phyloP scores from a whole-genome alignment of 177 flowering plant species.

The Vitis hybrid region DNA sequence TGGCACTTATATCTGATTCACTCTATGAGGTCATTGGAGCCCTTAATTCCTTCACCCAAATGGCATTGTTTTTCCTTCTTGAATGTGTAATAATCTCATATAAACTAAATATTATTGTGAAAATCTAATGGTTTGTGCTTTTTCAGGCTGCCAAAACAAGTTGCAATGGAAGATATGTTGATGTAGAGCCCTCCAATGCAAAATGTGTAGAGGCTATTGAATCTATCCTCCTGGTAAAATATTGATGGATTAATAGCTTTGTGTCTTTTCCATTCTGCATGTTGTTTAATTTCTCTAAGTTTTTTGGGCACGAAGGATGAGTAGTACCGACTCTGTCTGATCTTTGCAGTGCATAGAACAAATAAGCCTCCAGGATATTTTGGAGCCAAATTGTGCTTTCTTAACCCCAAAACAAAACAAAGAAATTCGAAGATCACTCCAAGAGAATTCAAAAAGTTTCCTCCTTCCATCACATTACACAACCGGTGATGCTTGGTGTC shows the following conservation, averaged over 20 bases:
- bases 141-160: too few relatives aligned
- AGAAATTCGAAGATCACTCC: neutral
- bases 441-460: neutral
- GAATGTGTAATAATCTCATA: too few relatives aligned
- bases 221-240: too few relatives aligned
- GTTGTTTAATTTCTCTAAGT: neutral
- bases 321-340: neutral
- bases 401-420: neutral
- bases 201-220: too few relatives aligned
- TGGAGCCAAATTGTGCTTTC: conserved; percentile 12
- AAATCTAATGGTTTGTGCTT: too few relatives aligned
- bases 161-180: too few relatives aligned
- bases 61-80: too few relatives aligned
- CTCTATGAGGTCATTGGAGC: neutral
- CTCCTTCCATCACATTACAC: neutral
- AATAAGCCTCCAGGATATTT: conserved; percentile 1
- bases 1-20: neutral
- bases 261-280: neutral
- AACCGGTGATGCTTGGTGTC: neutral
- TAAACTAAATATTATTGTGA: too few relatives aligned
- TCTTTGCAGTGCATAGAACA: conserved; percentile 11
- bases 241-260: too few relatives aligned
- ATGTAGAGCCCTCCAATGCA: too few relatives aligned
- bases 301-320: too few relatives aligned
- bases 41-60: too few relatives aligned